A percentile compares a stretch with the other conserved stretches of the same genome.
phyloP scores from a whole-genome alignment of 2,329 filamentous ascomycete species.

The Thermoascus crustaceus region DNA sequence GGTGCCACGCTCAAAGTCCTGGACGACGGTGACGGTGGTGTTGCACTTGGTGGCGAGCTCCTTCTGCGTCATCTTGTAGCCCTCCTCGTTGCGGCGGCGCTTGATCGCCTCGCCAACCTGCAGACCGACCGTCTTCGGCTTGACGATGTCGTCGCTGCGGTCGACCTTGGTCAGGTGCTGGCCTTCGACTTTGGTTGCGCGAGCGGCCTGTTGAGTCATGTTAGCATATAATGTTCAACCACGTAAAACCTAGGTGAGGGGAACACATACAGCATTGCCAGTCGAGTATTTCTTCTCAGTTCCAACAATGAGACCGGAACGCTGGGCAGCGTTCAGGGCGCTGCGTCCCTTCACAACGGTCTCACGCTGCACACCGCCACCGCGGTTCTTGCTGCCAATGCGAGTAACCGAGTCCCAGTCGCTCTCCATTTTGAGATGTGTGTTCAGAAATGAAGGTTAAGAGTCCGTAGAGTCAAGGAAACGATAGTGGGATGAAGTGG shows the following conservation, averaged over 20 bases:
- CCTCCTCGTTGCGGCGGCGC: conserved; percentile 67
- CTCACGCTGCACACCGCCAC: conserved; percentile 62
- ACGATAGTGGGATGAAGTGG: neutral
- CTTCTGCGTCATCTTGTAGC: conserved; percentile 95
- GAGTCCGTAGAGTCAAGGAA: neutral
- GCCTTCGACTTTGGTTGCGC: conserved; percentile 57
- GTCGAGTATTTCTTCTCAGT: conserved; percentile 88
- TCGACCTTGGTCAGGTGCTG: conserved; percentile 98
- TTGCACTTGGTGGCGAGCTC: conserved; percentile 80
- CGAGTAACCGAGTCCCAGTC: conserved; percentile 88
- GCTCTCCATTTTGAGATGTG: conserved; percentile 44
- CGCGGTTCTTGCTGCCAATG: conserved; percentile 79
- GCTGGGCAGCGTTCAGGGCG: conserved; percentile 81
- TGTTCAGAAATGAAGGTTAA: neutral
- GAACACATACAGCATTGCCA: conserved; percentile 65
- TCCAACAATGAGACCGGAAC: conserved; percentile 63
- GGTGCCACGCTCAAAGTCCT: conserved; percentile 75
- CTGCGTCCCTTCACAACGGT: conserved; percentile 79
- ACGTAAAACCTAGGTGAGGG: neutral
- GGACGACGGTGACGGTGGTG: conserved; percentile 69
- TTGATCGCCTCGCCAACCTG: conserved; percentile 76
- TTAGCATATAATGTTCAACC: conserved; percentile 10
- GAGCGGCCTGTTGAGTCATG: conserved; percentile 28
- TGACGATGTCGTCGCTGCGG: conserved; percentile 93
- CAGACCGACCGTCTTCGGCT: conserved; percentile 82